Base-by-base conservation (phyloP, 345 rosid genomes). In the Ricinus communis region DNA sequence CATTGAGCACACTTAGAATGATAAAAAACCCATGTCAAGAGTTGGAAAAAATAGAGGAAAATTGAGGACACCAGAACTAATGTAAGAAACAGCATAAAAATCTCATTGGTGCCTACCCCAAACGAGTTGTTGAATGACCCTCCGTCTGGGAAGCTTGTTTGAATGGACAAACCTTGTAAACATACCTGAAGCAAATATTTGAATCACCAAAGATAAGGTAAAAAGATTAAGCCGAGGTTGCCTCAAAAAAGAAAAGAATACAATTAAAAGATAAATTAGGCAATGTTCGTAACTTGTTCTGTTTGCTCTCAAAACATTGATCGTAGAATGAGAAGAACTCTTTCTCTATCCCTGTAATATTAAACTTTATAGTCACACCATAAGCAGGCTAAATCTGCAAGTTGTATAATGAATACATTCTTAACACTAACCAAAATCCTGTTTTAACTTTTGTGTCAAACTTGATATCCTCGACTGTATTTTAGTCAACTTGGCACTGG, bases 81-180 rank as follows among this genome's bases (percentile, higher is more conserved):
- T 47, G 27, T 7, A 46, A 31, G 6, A 16, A 31, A 61, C 22
- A 66, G n/a, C n/a, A n/a, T 38, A 62, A 11, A 11, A 45, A 27
- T 64, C 68, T 25, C 53, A 49, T 27, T 10, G 27, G 56, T 18
- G 2, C 91, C 62, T 91, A 96, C 98, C 98, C 99, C 78, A 96
- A 76, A 57, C 74, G 76, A 43, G 97, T 88, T 52, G 80, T 79
- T 1, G 88, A n/a, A 69, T 87, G 76, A 30, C 91, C 95, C 76
- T 96, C 98, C 77, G 77, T 87, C 73, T 93, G 99, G 67, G 96
- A 80, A 75, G 97, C 87, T 77, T 91, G 87, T 81, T 89, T 93
- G 76, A 83, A 93, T 19, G 85, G 95, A 73, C 98, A 96, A 59
- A 93, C 90, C 82, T 90, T 96, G 88, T 96, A 96, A 71, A 87